Evolutionary conservation across 2,329 filamentous ascomycete species (phyloP).

Genomic region (Xylariaceae sp.): DNA sequence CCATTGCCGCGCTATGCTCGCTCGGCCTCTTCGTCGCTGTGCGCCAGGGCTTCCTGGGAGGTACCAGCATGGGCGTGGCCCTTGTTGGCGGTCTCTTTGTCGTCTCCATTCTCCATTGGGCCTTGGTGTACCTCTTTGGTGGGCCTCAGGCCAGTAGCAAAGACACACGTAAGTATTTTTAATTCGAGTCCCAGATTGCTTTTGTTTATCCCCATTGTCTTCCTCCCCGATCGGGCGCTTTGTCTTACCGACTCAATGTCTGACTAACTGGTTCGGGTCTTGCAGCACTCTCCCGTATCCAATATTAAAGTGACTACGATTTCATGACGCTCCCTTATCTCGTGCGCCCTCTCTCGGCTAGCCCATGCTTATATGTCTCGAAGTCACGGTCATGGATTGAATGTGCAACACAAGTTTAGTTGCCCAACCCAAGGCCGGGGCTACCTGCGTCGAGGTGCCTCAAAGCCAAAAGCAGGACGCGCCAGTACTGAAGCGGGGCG

Average conservation of each 20-base stretch:
- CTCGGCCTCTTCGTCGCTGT: constrained; percentile 15
- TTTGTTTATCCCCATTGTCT: neutral
- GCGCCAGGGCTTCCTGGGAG: constrained; percentile 14
- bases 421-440: too few relatives aligned
- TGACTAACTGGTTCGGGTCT: neutral
- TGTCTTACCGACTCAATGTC: neutral
- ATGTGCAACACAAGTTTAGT: too few relatives aligned
- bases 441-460: too few relatives aligned
- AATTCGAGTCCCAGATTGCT: too few relatives aligned
- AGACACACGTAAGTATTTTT: constrained; percentile 13
- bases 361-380: too few relatives aligned
- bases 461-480: too few relatives aligned
- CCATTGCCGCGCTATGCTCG: constrained; percentile 18
- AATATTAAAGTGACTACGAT: neutral
- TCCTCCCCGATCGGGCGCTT: too few relatives aligned
- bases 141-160: constrained; percentile 9
- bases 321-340: too few relatives aligned
- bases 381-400: too few relatives aligned
- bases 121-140: constrained; percentile 15
- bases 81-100: constrained; percentile 15
- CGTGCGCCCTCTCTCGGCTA: too few relatives aligned
- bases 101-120: constrained; percentile 15
- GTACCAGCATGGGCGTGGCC: constrained; percentile 7
- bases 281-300: neutral
- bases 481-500: too few relatives aligned